Evolutionary conservation across 2,329 filamentous ascomycete species (phyloP), one percentile per base, ranked within the genome.

Genomic region (Ascochyta koolunga): DNA sequence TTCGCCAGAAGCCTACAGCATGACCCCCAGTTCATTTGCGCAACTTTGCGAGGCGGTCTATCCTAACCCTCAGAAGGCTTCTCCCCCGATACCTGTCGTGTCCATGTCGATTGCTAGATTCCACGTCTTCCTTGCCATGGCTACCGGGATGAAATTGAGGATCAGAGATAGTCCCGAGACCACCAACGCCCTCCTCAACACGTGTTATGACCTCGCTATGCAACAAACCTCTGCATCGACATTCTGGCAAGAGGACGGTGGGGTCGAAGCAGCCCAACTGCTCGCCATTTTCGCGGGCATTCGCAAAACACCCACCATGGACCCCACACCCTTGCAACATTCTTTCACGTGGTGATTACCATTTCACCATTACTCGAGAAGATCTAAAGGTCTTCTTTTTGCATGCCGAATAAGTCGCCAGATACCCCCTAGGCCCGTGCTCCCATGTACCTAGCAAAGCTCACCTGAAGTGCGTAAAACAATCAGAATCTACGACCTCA

Each of bases 41-140:
- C 62, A 64, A 9, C 62, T 73, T 33, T 73, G 69, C 50, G 69
- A 72, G 21, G 59, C 60, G 24, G 71, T 73, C 11, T 73, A 73
- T 41, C 69, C 71, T 1, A 70, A 68, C 31, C 47, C 65, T 0
- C 65, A 68, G 40, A 64, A 58, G 15, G 43, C 62, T 1, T 51
- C 60, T 0, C 62, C 3, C 39, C 63, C 11, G 56, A 67, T 8
- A 45, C 59, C 4, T 57, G 62, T 3, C 7, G 59, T 64, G 2
- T 72, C 71, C 0, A 63, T 68, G 24, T 55, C 61, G 6, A 73
- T 74, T 69, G 72, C 69, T 0, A 63, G 72, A 11, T 74, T 73
- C 39, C 70, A 72, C 33, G 70, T 74, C 11, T 74, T 74, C 46
- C 60, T 73, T 32, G 68, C 70, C 9, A 73, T 73, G 72, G 69